A percentile compares a stretch with the other conserved stretches of the same genome.
Conservation (phyloP, 352 stramenopile species). For the Phytophthora pini region DNA sequence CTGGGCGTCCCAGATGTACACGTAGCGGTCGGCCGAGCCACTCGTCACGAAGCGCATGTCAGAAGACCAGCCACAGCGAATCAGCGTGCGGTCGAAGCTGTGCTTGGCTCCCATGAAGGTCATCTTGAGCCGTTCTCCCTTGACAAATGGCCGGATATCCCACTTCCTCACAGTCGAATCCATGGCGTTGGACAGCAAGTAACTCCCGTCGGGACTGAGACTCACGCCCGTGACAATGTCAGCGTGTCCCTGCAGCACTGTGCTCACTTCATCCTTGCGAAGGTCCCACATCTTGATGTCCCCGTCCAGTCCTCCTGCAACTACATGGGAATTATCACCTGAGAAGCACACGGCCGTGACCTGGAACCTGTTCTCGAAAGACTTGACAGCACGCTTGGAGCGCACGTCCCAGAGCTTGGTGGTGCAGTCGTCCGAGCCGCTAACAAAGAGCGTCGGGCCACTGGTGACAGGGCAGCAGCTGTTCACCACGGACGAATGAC, state of each 20-base stretch:
- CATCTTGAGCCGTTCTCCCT: constrained; percentile 57
- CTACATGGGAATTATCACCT: constrained; percentile 87
- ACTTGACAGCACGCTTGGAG: constrained; percentile 78
- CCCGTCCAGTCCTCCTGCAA: constrained; percentile 94
- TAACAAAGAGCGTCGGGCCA: constrained; percentile 84
- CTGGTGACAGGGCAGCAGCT: constrained; percentile 88
- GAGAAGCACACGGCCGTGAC: constrained; percentile 92
- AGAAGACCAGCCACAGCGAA: constrained; percentile 92
- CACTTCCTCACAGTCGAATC: constrained; percentile 93
- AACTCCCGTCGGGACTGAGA: constrained; percentile 93
- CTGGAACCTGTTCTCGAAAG: constrained; percentile 89
- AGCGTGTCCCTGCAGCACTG: constrained; percentile 90
- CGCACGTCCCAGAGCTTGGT: constrained; percentile 92
- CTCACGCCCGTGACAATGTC: constrained; percentile 96
- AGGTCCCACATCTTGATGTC: constrained; percentile 95
- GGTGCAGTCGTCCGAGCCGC: constrained; percentile 92
- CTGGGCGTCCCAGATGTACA: constrained; percentile 96
- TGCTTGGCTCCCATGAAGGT: constrained; percentile 89
- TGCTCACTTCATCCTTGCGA: constrained; percentile 79
- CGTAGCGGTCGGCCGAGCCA: constrained; percentile 91
- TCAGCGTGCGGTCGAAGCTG: constrained; percentile 93
- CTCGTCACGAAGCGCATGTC: constrained; percentile 89
- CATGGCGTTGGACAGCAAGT: constrained; percentile 96
- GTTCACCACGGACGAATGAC: constrained; percentile 92
- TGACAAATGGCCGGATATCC: constrained; percentile 94